These are phyloP conservation scores for Pouteria glomerata DNA, from an alignment of 148 eudicot species.

Conservation along the genomic window DNA sequence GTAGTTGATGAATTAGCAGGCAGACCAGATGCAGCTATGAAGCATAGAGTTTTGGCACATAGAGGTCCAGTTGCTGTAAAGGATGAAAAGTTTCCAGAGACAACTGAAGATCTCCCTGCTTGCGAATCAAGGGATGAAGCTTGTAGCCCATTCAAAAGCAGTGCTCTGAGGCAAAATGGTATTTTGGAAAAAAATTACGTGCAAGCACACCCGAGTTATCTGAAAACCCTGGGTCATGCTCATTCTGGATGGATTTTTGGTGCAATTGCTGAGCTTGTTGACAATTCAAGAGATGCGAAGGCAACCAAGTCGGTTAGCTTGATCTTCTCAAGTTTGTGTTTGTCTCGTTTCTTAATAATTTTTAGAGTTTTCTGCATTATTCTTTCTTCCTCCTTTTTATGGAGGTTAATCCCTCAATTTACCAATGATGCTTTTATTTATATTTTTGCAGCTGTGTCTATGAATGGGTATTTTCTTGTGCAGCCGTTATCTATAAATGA, in stretches of 20 bases:
- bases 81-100: not conserved
- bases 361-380: not conserved
- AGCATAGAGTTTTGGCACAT: no score
- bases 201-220: constrained; percentile 58
- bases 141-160: constrained; percentile 9
- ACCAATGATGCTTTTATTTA: not conserved
- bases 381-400: not conserved
- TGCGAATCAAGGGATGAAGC: constrained; percentile 1
- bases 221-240: constrained; percentile 69
- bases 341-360: not conserved
- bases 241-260: constrained; percentile 84
- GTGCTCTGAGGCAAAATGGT: constrained; percentile 13
- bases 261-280: constrained; percentile 78
- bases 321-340: not conserved
- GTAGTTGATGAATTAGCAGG: no score
- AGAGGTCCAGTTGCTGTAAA: not conserved
- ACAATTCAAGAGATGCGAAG: constrained; percentile 75
- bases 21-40: no score
- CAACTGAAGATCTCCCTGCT: not conserved
- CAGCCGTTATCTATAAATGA: no score
- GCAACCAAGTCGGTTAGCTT: constrained; percentile 42
- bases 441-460: no score
- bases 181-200: constrained; percentile 33
- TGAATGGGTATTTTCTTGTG: no score
- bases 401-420: not conserved